Base-by-base conservation (phyloP, 2,329 filamentous ascomycete genomes). In the Beauveria asiatica region DNA sequence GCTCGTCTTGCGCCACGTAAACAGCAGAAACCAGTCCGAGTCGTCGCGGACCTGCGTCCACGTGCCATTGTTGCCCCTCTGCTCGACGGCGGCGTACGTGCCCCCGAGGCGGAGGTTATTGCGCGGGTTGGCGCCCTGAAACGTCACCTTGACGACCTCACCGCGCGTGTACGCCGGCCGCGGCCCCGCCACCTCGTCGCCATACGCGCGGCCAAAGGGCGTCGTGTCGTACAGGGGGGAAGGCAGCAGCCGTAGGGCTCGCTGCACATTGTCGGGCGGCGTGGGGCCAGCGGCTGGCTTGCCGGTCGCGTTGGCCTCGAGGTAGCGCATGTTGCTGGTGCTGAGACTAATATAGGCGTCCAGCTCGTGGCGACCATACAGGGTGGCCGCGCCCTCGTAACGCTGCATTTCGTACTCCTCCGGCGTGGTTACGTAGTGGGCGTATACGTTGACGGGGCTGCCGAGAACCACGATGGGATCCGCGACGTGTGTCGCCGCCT, bases 341-440 rank as follows among this genome's bases (percentile, higher is more conserved):
- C 90, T 92, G 48, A 93, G 79, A 72, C 95, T 92, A 75, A 97
- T 89, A 75, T 94, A 94, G 1, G 92, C 93, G 41, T 88, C 84
- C 11, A 97, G 81, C 0, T 91, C 90, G 72, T 92, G 85, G 2
- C 83, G 88, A 0, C 93, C 93, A 70, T 89, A 94, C 2, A 97
- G 83, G 0, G 93, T 97, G 7, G 89, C 93, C 0, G 90, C 93
- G n/a, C 92, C 93, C 75, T 97, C 93, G 74, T 97, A 97, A 10
- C 93, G 87, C 75, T 97, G 93, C 50, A 94, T 78, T 13, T 76
- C 75, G 71, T 94, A 95, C 72, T 96, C 89, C 71, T 95, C 89
- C 30, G 85, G 82, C 0, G 91, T 92, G 1, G 86, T 73, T 61
- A 91, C 84, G 72, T 93, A 93, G 72, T 93, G 89, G 21, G 90